Evolutionary conservation across 1,139 yeast species (phyloP), one percentile per base, ranked within the genome.

Genomic region (Suhomyces bolitotheri): DNA sequence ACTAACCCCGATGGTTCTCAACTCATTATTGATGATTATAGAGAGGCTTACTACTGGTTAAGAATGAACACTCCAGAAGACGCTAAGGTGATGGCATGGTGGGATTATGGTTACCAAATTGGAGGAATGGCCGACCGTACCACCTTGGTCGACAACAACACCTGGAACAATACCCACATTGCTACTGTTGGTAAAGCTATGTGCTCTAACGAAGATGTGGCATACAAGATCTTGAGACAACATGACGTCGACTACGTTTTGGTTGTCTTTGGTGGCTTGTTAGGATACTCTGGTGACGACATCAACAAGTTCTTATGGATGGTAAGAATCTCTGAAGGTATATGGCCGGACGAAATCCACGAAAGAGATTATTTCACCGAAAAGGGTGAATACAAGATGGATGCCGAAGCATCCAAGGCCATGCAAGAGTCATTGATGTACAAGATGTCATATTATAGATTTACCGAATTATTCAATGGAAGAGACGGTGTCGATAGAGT

Each of bases 101-200:
- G 99, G 99, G 99, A 94, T 71, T 94, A 94, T 59, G 99, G 99
- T 38, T 94, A 94, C 64, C 99, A 94, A 66, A 94, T 94, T 55
- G 98, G 98, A 51, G 99, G 99, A 44, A 92, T 94, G 97, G 98
- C 98, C 29, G 98, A 94, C 64, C 80, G 98, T 60, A 92, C 98
- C 46, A 94, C 99, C 4, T 75, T 94, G 50, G 99, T 94, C 28
- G 99, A 94, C 63, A 94, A 94, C 75, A 94, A 94, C 64, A 94
- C 99, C 8, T 94, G 99, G 99, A 94, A 94, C 62, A 94, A 94
- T 68, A 94, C 99, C 4, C 99, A 94, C 60, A 94, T 94, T 64
- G 99, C 98, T 48, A 89, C 97, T n/a, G 98, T 94, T 38, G 99
- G 99, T 54, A 88, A 89, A 63, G 97, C 98, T 19, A 88, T 92